phyloP scores from a whole-genome alignment of 2,329 filamentous ascomycete species.

The Diaporthe sp. region DNA sequence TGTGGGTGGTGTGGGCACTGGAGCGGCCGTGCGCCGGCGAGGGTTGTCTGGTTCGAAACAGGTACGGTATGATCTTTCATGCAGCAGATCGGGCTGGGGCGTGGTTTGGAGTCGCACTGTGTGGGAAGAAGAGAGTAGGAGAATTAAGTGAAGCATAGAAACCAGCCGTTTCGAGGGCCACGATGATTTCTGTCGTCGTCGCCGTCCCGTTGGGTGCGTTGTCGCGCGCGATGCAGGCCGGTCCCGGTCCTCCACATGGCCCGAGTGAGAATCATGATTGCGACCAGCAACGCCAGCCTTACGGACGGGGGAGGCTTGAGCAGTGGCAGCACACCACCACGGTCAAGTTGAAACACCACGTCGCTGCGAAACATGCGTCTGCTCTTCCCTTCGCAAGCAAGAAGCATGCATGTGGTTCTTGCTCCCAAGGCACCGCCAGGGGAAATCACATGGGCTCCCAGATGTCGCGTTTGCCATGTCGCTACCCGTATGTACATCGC shows the following conservation, averaged over 20 bases:
- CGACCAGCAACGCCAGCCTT: conserved; percentile 15
- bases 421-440: not conserved
- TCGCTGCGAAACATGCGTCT: conserved; percentile 7
- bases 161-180: conserved; percentile 17
- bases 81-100: conserved; percentile 16
- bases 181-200: not conserved
- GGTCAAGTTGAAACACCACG: conserved; percentile 21
- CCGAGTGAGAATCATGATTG: not conserved
- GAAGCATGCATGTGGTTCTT: not conserved
- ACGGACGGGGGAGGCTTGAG: conserved; percentile 23
- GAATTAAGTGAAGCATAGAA: not conserved
- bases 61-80: conserved; percentile 37
- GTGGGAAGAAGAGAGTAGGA: not conserved
- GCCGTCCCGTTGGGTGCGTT: not conserved
- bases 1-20: not conserved
- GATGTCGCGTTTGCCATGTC: conserved; percentile 7
- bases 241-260: conserved; percentile 15
- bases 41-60: conserved; percentile 38
- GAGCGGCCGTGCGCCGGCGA: conserved; percentile 29
- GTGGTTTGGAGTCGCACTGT: conserved; percentile 1
- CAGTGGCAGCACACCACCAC: conserved; percentile 12
- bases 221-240: conserved; percentile 8
- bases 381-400: conserved; percentile 17
- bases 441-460: conserved; percentile 15
- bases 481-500: not conserved